Evolutionary conservation across 306 rosid genomes (phyloP), one percentile per base, ranked within the genome.

Genomic region (Calophaca sinica): DNA sequence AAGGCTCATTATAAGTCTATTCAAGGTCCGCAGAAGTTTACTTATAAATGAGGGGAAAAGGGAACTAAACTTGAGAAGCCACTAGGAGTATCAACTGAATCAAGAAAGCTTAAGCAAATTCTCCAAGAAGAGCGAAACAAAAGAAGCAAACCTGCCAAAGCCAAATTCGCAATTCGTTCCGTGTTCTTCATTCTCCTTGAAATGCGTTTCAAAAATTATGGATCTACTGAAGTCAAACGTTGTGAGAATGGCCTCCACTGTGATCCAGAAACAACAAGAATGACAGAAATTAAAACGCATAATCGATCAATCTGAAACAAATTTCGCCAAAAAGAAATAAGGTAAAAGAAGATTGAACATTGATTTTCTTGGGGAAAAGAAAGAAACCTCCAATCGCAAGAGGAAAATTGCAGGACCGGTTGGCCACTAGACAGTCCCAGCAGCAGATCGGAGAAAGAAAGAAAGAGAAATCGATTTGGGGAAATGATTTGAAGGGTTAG

Each of bases 151-250:
- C 98, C 98, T 79, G 92, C 86, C 80, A 94, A 82, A 52, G 96
- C 97, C 50, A 94, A 81, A 89, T 89, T 91, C 50, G 97, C 97
- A 72, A 94, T 45, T 62, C 97, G 94, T 74, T 91, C 97, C 1
- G 80, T 85, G 83, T 80, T 91, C 88, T 87, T 91, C 98, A 94
- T 94, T 49, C 50, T 62, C 28, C n/a, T 45, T n/a, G 52, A 20
- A 20, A 20, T 20, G 26, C 1, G 26, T 20, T 20, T 20, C 26
- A 20, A 32, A 33, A 81, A 74, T 15, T 49, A 13, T 60, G 67
- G 85, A 89, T 88, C 87, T 69, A 31, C 55, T 20, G 62, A 83
- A 83, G 69, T 50, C 53, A 68, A 81, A 67, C 35, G 53, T 58
- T 52, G 65, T 46, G 59, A 65, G 62, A 75, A 69, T 70, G 62